Percentiles rank a stretch among this genome's conserved stretches.
Conservation (phyloP, 306 rosid genomes). For the Medicago arabica region DNA sequence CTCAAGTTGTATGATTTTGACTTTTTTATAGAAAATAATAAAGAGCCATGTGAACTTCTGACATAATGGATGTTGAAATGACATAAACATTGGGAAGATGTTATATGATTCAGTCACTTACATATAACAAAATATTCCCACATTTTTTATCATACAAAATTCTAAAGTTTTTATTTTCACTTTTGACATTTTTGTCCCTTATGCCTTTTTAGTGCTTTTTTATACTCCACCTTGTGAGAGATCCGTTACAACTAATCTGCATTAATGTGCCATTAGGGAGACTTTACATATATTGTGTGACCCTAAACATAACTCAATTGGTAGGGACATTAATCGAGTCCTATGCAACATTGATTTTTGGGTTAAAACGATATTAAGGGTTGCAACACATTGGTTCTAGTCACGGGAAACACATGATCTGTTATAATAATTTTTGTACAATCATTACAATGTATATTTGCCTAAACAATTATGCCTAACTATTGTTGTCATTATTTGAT, state of each 20-base stretch:
- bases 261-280: background rate
- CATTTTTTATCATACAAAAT: background rate
- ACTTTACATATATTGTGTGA: too few species aligned
- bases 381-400: too few species aligned
- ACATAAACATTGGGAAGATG: constrained; percentile 39
- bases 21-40: constrained; percentile 23
- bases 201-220: background rate
- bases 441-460: background rate
- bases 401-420: too few species aligned
- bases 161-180: background rate
- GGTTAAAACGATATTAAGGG: too few species aligned
- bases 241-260: background rate
- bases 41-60: constrained; percentile 45
- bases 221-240: background rate
- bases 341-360: too few species aligned
- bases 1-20: constrained; percentile 43
- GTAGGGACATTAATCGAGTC: too few species aligned
- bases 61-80: constrained; percentile 45
- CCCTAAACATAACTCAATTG: too few species aligned
- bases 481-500: constrained; percentile 31
- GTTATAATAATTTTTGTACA: background rate
- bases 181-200: background rate
- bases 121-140: background rate
- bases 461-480: constrained; percentile 24
- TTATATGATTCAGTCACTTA: background rate